phyloP scores from a whole-genome alignment of 345 rosid genomes.

The Eucalyptus lansdowneana region DNA sequence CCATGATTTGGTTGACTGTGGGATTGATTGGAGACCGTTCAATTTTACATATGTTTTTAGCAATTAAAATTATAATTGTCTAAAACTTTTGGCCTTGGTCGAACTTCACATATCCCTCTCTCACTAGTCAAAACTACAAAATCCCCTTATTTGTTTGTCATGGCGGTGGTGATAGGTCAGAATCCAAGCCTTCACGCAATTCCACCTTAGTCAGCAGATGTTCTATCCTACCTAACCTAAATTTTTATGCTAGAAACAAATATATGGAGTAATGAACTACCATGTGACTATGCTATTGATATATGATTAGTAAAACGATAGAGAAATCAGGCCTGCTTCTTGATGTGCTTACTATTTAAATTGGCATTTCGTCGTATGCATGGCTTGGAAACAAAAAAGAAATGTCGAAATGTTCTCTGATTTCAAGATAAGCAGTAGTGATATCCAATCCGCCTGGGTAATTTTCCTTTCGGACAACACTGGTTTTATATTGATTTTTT shows the following conservation, averaged over 20 bases:
- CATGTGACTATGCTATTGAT: constrained; percentile 19
- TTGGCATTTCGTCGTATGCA: not conserved
- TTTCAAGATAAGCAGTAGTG: not conserved
- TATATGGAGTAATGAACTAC: not conserved
- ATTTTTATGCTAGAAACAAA: not conserved
- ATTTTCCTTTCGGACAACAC: not conserved
- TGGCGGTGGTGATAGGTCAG: not conserved
- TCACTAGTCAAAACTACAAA: not conserved
- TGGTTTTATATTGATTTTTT: not conserved
- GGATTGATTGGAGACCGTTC: not conserved
- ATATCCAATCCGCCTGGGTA: not conserved
- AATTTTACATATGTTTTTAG: not conserved
- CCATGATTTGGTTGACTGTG: not conserved
- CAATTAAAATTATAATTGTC: not conserved
- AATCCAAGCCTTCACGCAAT: not conserved
- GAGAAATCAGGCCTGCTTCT: not conserved
- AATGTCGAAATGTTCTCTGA: not conserved
- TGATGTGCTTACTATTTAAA: not conserved
- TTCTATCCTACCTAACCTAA: constrained; percentile 37
- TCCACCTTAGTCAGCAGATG: constrained; percentile 6
- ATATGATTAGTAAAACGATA: not conserved
- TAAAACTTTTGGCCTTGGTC: not conserved
- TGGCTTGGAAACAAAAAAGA: not conserved
- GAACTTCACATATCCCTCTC: not conserved
- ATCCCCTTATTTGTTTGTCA: not conserved